Evolutionary conservation across 164 flowering plant genomes (phyloP), one percentile per base, ranked within the genome.

Genomic region (Aristolochia californica): DNA sequence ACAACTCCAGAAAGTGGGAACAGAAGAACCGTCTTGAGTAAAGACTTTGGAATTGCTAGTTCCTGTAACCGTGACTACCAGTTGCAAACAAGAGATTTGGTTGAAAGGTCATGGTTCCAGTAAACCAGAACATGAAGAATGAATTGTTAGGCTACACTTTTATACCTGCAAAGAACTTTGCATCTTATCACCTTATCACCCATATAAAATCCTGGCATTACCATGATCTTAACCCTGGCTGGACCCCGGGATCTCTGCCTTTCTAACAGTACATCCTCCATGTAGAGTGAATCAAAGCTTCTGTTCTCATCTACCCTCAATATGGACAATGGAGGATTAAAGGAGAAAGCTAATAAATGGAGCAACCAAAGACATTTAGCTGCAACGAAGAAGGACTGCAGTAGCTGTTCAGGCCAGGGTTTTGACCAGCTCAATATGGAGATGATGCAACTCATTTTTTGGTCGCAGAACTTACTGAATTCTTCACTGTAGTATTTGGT

Each of bases 201-300:
- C 43, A 88, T 83, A 72, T 85, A 93, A 70, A 93, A 93, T n/a
- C 98, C 94, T 0, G 97, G 98, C 91, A 83, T 82, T 20, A 87
- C 89, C 97, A 83, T 88, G 55, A 83, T 55, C 77, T 83, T 88
- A 17, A 93, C 98, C 53, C 80, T 59, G 53, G 77, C 68, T 0
- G 84, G 68, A 26, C 78, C 71, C 2, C 72, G 74, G 4, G 68
- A 56, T 70, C 72, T 78, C 66, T 82, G 87, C 75, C 72, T 69
- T 11, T 82, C 89, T 20, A 48, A 57, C 17, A 74, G 68, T 52
- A 88, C 60, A 63, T 93, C 94, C 59, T 93, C 97, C 95, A 93
- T 93, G 72, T 77, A 93, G 30, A 61, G 70, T 0, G 80, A 56
- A 72, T 93, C 97, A 60, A 80, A 88, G 56, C 55, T 67, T 59